Conservation (phyloP, 2,329 filamentous ascomycete species). For the Cladobotryum protrusum region DNA sequence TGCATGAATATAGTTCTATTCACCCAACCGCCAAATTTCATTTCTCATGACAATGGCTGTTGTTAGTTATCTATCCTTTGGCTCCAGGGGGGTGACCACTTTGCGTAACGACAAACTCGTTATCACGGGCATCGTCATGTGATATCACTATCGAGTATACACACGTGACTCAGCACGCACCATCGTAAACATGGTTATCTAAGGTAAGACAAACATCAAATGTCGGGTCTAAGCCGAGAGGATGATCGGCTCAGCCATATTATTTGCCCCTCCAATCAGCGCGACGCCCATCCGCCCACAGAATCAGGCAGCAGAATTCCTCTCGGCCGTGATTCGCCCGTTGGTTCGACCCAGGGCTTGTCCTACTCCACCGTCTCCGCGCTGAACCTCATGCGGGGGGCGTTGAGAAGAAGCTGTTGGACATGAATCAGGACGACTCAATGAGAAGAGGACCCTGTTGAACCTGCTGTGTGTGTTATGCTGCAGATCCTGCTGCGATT, state of each 20-base stretch:
- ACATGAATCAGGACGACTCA: not conserved
- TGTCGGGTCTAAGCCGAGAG: too few relatives aligned
- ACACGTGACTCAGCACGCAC: too few relatives aligned
- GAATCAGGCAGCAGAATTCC: constrained; percentile 13
- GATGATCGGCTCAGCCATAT: constrained; percentile 1
- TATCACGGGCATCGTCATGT: constrained; percentile 1
- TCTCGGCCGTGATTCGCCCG: constrained; percentile 4
- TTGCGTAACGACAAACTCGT: too few relatives aligned
- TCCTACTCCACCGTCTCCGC: not conserved
- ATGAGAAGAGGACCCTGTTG: too few relatives aligned
- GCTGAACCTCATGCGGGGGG: too few relatives aligned
- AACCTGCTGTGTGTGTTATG: too few relatives aligned
- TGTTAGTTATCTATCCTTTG: not conserved
- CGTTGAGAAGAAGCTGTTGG: not conserved
- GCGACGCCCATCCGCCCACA: not conserved
- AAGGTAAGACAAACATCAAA: too few relatives aligned
- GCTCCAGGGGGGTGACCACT: not conserved
- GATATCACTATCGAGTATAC: not conserved
- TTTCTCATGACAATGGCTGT: not conserved
- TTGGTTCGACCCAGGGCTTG: not conserved
- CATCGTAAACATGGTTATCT: too few relatives aligned
- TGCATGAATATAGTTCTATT: too few relatives aligned
- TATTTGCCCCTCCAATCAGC: constrained; percentile 8
- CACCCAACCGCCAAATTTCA: too few relatives aligned
- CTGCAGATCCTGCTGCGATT: too few relatives aligned